Base-by-base conservation (phyloP, 2,329 filamentous ascomycete species). In the Colletotrichum sp. region DNA sequence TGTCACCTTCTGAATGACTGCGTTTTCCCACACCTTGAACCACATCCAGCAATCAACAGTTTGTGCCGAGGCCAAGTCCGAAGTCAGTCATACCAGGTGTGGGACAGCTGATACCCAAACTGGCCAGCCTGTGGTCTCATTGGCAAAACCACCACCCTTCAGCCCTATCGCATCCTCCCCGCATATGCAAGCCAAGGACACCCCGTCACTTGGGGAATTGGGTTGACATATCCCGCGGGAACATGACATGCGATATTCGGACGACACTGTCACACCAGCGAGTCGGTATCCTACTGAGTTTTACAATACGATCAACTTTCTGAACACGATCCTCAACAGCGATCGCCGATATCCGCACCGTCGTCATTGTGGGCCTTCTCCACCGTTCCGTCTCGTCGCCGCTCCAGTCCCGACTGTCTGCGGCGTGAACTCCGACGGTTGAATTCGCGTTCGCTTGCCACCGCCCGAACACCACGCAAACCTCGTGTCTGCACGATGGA, bases 161-260 rank as follows among this genome's bases (percentile, higher is more conserved):
- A 75, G 73, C 70, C 73, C 73, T 73, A 69, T 38, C 36, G n/a
- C 58, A 21, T 61, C 61, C 43, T 62, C 69, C 18, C 69, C 67
- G 28, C 21, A 62, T 48, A 65, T 38, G 69, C 48, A 60, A 28
- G 48, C 15, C n/a, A n/a, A 70, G 60, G 26, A 18, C 28, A 55
- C 26, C 15, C 34, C 60, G 10, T 21, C 43, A 34, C 64, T 60
- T 56, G 30, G 52, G 43, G 34, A 55, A 43, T 62, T 64, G 61
- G 24, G 61, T 43, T 21, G 61, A 26, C 61, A 64, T 28, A 58
- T 16, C n/a, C n/a, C 24, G 55, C 56, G 48, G 38, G 52, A 38
- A 43, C 30, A n/a, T 32, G 62, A 32, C 55, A 64, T 56, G 62
- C 21, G 10, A 52, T 26, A 26, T 72, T 64, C 55, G 32, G 24